These are phyloP conservation scores for Rasamsonia emersonii DNA, from an alignment of 2,329 filamentous ascomycete species.

Conservation along the genomic window DNA sequence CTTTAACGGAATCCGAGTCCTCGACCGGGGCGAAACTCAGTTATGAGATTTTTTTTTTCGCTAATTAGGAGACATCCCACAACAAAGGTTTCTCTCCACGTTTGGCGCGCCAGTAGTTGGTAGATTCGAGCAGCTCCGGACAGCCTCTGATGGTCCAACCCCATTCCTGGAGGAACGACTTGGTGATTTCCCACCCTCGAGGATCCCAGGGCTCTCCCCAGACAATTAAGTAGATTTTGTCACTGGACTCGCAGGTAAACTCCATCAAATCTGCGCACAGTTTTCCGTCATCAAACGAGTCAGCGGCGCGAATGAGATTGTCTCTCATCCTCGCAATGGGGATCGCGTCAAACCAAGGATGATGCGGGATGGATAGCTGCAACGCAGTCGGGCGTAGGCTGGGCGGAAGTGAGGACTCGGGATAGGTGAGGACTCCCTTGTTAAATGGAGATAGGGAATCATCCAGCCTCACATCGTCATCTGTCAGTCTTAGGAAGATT, in stretches of 20 bases:
- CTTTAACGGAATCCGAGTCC: too few relatives aligned
- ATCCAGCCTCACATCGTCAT: background rate
- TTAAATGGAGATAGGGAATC: conserved; percentile 4
- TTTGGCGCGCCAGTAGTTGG: conserved; percentile 23
- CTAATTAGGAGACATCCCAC: too few relatives aligned
- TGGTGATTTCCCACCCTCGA: conserved; percentile 18
- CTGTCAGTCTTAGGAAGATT: background rate
- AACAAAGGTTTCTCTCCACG: too few relatives aligned
- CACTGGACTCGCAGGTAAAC: conserved; percentile 1
- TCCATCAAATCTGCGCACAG: conserved; percentile 11
- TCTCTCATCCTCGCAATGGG: conserved; percentile 4
- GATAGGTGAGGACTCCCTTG: background rate
- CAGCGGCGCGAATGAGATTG: conserved; percentile 8
- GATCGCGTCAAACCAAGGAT: conserved; percentile 5
- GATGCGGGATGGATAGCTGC: conserved; percentile 3
- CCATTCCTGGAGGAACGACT: conserved; percentile 18
- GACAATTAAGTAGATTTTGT: conserved; percentile 13
- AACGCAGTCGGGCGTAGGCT: conserved; percentile 4
- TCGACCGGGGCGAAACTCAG: too few relatives aligned
- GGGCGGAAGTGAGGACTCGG: background rate
- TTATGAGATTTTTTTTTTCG: too few relatives aligned
- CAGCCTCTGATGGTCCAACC: conserved; percentile 19
- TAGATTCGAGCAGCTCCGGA: conserved; percentile 14
- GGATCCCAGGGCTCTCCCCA: conserved; percentile 22
- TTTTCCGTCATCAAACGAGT: conserved; percentile 9